Conservation (phyloP, 129 eudicot genomes). For the Pulicaria dysenterica region DNA sequence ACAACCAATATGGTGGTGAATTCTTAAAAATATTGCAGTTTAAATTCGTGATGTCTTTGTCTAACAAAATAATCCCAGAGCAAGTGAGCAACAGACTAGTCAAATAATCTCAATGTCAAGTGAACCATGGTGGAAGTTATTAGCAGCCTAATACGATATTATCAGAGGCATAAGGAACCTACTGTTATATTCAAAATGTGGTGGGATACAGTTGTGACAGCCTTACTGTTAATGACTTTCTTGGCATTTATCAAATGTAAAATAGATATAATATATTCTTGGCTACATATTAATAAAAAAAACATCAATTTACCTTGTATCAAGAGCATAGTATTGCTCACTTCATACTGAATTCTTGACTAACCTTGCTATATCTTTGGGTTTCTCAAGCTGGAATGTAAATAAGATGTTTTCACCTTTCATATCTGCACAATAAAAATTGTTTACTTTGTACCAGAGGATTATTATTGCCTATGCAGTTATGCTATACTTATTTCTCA, state of each 20-base stretch:
- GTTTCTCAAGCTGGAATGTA: no score
- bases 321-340: background rate
- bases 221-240: background rate
- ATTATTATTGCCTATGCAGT: background rate
- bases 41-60: no score
- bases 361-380: background rate
- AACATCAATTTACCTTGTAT: background rate
- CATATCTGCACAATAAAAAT: constrained; percentile 5
- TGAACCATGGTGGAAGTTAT: background rate
- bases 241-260: constrained; percentile 10
- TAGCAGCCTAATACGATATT: no score
- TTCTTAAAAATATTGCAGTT: no score
- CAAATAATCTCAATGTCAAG: background rate
- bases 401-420: background rate
- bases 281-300: background rate
- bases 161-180: no score
- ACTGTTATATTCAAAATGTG: no score
- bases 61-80: background rate
- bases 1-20: no score
- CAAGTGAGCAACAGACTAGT: constrained; percentile 1
- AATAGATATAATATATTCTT: background rate
- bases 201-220: no score
- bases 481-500: background rate
- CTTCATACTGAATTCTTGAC: constrained; percentile 1
- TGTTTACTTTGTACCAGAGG: constrained; percentile 6